Percentiles rank a stretch among this genome's conserved stretches.
phyloP scores from a whole-genome alignment of 148 eudicot genomes.

The Camellia lanceoleosa region DNA sequence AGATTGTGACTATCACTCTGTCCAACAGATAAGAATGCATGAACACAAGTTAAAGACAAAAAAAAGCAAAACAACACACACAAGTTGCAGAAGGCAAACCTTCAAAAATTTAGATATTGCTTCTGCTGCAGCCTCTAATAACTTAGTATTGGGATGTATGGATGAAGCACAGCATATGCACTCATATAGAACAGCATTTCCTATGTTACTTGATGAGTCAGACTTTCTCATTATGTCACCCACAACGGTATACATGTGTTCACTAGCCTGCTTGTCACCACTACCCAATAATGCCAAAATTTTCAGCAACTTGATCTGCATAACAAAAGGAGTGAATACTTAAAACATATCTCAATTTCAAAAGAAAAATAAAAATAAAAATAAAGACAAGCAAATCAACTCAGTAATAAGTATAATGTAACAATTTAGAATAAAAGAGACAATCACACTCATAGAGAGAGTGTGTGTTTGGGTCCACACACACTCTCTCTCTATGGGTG shows the following conservation, averaged over 20 bases:
- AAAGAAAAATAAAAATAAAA: not conserved
- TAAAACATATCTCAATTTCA: not conserved
- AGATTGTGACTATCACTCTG: slow-evolving; percentile 98
- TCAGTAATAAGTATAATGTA: not conserved
- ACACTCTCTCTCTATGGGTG: no score
- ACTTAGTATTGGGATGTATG: slow-evolving; percentile 65
- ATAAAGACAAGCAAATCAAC: not conserved
- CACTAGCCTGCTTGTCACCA: slow-evolving; percentile 97
- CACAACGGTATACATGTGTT: slow-evolving; percentile 87
- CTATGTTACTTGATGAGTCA: slow-evolving; percentile 81
- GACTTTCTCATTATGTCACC: slow-evolving; percentile 85
- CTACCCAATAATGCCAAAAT: slow-evolving; percentile 76
- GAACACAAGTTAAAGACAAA: slow-evolving; percentile 13
- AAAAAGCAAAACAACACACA: not conserved
- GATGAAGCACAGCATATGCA: slow-evolving; percentile 85
- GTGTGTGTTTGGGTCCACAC: no score
- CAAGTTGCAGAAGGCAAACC: slow-evolving; percentile 35
- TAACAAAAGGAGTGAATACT: slow-evolving; percentile 18
- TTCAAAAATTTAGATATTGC: slow-evolving; percentile 86
- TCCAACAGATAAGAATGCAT: slow-evolving; percentile 21
- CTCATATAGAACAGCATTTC: slow-evolving; percentile 95
- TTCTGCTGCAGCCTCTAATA: slow-evolving; percentile 85
- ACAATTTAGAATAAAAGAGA: no score
- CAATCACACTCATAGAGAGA: no score
- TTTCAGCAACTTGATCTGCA: slow-evolving; percentile 94